phyloP scores from a whole-genome alignment of 345 rosid genomes.

The Turnera subulata region DNA sequence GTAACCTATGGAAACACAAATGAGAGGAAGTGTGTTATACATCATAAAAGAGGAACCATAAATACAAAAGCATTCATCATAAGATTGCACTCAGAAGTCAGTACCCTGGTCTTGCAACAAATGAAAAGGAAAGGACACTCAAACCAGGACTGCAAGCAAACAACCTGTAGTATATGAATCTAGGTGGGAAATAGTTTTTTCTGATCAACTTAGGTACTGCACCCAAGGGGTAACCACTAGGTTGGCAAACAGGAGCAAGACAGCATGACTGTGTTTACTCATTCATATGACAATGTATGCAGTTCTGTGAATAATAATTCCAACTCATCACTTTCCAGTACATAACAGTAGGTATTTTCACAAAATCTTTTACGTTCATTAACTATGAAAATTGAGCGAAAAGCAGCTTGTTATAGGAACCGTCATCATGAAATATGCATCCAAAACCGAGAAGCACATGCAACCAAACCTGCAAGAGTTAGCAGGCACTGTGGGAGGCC shows the following conservation, averaged over 20 bases:
- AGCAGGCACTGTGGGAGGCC: conserved; percentile 97
- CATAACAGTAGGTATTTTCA: not conserved
- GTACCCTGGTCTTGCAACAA: not conserved
- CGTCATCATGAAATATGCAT: not conserved
- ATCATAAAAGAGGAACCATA: not conserved
- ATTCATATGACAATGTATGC: not conserved
- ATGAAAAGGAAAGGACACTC: not conserved
- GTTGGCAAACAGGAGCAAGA: too few species aligned
- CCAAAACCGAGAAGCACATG: not conserved
- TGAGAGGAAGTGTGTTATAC: not conserved
- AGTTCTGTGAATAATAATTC: not conserved
- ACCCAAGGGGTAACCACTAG: too few species aligned
- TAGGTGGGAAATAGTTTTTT: too few species aligned
- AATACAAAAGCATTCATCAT: not conserved
- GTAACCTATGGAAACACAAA: conserved; percentile 41
- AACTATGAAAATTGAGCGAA: not conserved
- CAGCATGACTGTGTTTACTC: too few species aligned
- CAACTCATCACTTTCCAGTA: not conserved
- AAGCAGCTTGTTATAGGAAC: not conserved
- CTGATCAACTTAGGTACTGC: too few species aligned
- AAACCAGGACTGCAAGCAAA: too few species aligned
- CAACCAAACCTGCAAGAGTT: conserved; percentile 85
- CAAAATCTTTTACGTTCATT: not conserved
- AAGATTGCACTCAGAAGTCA: not conserved
- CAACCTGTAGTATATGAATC: too few species aligned